These are phyloP conservation scores for Chalaropsis ovoidea DNA, from an alignment of 2,329 filamentous ascomycete genomes.

Conservation along the genomic window DNA sequence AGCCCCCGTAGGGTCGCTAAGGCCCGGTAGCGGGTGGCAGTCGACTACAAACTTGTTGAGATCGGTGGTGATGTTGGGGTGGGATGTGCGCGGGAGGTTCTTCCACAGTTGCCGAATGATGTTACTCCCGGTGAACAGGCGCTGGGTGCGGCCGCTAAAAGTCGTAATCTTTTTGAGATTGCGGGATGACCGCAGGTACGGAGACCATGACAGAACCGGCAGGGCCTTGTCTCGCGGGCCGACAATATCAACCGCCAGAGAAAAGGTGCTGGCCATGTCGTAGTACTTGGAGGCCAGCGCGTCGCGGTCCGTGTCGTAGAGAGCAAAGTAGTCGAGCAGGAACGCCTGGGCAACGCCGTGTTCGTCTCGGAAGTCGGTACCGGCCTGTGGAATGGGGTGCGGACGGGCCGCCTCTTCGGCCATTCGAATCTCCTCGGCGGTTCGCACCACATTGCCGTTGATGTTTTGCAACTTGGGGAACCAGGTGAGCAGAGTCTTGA, in stretches of 20 bases:
- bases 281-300: constrained; percentile 58
- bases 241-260: constrained; percentile 58
- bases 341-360: constrained; percentile 66
- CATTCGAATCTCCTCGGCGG: constrained; percentile 56
- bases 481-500: constrained; percentile 63
- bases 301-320: constrained; percentile 62
- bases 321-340: constrained; percentile 59
- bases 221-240: constrained; percentile 41
- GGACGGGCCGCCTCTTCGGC: constrained; percentile 41
- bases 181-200: constrained; percentile 67
- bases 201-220: constrained; percentile 52
- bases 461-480: constrained; percentile 71
- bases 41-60: constrained; percentile 71
- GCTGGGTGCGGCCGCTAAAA: constrained; percentile 49
- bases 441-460: constrained; percentile 64
- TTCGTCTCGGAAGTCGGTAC: constrained; percentile 64
- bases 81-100: constrained; percentile 59
- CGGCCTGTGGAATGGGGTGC: constrained; percentile 50
- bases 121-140: constrained; percentile 54
- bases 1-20: constrained; percentile 58
- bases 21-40: constrained; percentile 61
- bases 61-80: constrained; percentile 59
- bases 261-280: constrained; percentile 65
- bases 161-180: constrained; percentile 64
- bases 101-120: constrained; percentile 61